phyloP scores from a whole-genome alignment of 2,329 filamentous ascomycete genomes.

The Aspergillus intermedius region DNA sequence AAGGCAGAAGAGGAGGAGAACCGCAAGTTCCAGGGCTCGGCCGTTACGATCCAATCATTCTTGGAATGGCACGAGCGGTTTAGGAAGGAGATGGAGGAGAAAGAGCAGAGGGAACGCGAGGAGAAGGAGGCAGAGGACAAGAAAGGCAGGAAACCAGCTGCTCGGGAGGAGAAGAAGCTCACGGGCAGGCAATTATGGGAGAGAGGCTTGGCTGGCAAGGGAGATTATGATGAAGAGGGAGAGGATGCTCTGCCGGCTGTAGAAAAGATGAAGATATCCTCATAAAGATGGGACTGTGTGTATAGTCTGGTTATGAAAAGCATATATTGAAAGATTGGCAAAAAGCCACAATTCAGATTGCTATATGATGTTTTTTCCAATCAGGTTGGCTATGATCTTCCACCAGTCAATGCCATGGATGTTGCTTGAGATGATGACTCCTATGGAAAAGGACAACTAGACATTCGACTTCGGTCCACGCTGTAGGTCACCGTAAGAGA shows the following conservation, averaged over 20 bases:
- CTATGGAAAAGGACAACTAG: too few species aligned
- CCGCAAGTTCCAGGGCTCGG: constrained; percentile 86
- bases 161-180: constrained; percentile 60
- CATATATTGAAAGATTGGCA: not conserved
- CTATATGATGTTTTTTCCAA: not conserved
- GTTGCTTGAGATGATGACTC: too few species aligned
- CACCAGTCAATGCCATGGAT: too few species aligned
- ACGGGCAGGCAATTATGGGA: constrained; percentile 75
- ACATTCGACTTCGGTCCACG: too few species aligned
- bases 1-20: constrained; percentile 84
- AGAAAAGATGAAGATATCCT: constrained; percentile 66
- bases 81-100: constrained; percentile 70
- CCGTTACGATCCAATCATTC: constrained; percentile 82
- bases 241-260: constrained; percentile 56
- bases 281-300: constrained; percentile 26
- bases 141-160: constrained; percentile 68
- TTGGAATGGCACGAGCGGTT: constrained; percentile 75
- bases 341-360: not conserved
- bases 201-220: constrained; percentile 60
- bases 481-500: too few species aligned
- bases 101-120: constrained; percentile 56
- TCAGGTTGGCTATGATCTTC: not conserved
- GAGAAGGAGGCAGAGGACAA: constrained; percentile 74
- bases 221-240: constrained; percentile 60
- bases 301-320: not conserved